Percentiles rank a stretch among this genome's conserved stretches.
Conservation (phyloP, 2,329 filamentous ascomycete species). For the Basipetospora chlamydospora region DNA sequence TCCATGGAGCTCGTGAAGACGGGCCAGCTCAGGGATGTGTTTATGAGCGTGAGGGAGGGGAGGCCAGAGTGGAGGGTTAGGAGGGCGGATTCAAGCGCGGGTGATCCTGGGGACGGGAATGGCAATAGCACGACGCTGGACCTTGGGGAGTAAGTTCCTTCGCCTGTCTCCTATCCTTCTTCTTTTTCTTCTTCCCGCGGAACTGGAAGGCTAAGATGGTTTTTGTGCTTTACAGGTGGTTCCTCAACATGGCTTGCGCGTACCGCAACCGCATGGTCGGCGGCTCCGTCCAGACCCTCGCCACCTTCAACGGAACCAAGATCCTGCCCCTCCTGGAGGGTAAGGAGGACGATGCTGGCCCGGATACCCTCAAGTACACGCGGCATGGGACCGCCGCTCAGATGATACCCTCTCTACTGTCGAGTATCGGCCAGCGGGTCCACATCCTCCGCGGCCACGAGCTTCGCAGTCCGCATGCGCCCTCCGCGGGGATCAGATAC, state of each 20-base stretch:
- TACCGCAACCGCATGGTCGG: conserved; percentile 39
- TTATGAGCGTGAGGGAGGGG: conserved; percentile 17
- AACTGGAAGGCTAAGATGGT: too few species aligned
- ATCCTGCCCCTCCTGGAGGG: conserved; percentile 36
- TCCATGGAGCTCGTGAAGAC: conserved; percentile 18
- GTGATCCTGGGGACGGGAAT: too few species aligned
- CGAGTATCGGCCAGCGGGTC: conserved; percentile 31
- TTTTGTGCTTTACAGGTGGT: conserved; percentile 31
- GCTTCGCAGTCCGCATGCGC: conserved; percentile 36
- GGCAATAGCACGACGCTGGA: conserved; percentile 27
- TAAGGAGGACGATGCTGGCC: conserved; percentile 26
- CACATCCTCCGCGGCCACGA: conserved; percentile 36
- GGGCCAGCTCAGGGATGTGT: conserved; percentile 26
- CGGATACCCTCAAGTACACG: conserved; percentile 25
- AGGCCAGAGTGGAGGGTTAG: conserved; percentile 21
- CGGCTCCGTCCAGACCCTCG: conserved; percentile 26
- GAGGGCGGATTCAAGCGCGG: conserved; percentile 10
- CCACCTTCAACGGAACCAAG: conserved; percentile 27
- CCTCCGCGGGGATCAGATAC: conserved; percentile 37
- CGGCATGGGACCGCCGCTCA: conserved; percentile 27
- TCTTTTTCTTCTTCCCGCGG: background rate
- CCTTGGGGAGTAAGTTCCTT: conserved; percentile 28
- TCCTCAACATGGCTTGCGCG: conserved; percentile 41
- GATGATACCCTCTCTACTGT: conserved; percentile 34
- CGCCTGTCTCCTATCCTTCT: background rate